phyloP scores from a whole-genome alignment of 2,329 filamentous ascomycete species.

The Aspergillus proliferans region DNA sequence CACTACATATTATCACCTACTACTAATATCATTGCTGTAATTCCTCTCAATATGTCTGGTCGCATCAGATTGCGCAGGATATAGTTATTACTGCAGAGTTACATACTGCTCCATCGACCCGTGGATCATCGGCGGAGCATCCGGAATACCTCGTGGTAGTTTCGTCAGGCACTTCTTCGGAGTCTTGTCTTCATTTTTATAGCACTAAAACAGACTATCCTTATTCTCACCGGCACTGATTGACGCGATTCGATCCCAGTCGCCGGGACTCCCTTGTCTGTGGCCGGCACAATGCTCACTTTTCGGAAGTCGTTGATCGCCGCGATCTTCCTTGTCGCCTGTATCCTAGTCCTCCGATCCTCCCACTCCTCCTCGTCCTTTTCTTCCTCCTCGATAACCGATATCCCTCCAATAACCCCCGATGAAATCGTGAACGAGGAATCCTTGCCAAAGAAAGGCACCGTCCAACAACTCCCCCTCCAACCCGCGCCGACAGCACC shows the following conservation, averaged over 20 bases:
- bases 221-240: background rate
- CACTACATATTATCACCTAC: too few species aligned
- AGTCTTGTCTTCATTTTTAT: too few species aligned
- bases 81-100: too few species aligned
- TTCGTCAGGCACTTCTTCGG: too few species aligned
- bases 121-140: too few species aligned
- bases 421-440: conserved; percentile 19
- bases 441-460: conserved; percentile 10
- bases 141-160: too few species aligned
- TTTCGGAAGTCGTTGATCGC: conserved; percentile 69
- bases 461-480: conserved; percentile 40
- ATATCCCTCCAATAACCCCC: conserved; percentile 18
- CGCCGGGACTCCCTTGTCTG: conserved; percentile 4
- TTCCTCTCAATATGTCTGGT: too few species aligned
- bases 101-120: too few species aligned
- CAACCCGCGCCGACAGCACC: conserved; percentile 66
- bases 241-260: conserved; percentile 4
- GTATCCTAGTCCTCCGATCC: conserved; percentile 64
- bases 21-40: too few species aligned
- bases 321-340: conserved; percentile 61
- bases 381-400: conserved; percentile 34
- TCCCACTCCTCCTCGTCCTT: conserved; percentile 44
- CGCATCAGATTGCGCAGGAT: too few species aligned
- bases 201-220: too few species aligned
- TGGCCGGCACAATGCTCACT: conserved; percentile 58